Base-by-base conservation (phyloP, 148 eudicot species). In the Chenopodium quinoa region DNA sequence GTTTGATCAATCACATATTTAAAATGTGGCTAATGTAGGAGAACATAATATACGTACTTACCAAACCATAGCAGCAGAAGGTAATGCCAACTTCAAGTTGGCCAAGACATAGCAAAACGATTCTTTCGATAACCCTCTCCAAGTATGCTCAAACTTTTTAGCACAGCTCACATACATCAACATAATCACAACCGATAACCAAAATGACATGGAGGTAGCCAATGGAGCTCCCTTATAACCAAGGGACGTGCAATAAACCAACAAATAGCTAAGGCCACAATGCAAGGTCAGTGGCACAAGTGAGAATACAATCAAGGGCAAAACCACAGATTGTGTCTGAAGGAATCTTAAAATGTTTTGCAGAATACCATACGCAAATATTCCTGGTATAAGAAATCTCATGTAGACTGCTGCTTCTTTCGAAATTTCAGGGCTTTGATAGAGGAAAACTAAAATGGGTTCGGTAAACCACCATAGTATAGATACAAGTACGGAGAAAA, bases 331-430 rank as follows among this genome's bases (percentile, higher is more conserved):
- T 54, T 94, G 97, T 9, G 95, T 86, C 34, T 94, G 97, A 31
- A 93, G 95, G 84, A 94, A 94, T 83, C 97, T 86, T 69, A 93
- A 27, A 2, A 94, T 81, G 83, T 94, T 93, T 16, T 94, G 89
- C 52, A 94, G 71, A 40, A 86, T 52, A 0, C 91, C 95, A 27
- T 79, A 93, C 2, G 97, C 95, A 60, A 91, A 89, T 17, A 94
- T 47, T 25, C 90, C 91, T 0, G 97, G 98, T 19, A 93, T 91
- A 8, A 89, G 89, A 72, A 67, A 89, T 76, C 85, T 90, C 80
- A 93, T 84, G 81, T 92, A 96, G 32, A 87, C 79, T 12, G 94
- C 88, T 3, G 98, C 91, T 65, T 79, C 73, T 66, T 84, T 87
- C 5, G 99, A 75, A 10, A 91, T 87, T 13, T 87, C 73, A 4